Conservation (phyloP, 345 rosid species). For the Aurinia saxatilis region DNA sequence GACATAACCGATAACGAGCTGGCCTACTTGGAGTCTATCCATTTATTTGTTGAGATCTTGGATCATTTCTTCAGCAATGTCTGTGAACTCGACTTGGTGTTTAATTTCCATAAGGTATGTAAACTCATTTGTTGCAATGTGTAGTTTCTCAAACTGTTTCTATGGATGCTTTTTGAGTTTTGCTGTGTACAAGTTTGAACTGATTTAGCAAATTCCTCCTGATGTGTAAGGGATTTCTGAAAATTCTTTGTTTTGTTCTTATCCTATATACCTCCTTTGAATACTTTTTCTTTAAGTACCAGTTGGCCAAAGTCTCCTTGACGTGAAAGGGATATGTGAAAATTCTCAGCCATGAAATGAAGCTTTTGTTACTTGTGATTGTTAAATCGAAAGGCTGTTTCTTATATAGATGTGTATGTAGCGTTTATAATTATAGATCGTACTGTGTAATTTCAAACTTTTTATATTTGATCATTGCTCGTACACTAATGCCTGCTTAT, state of each 20-base stretch:
- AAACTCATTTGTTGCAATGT: not conserved
- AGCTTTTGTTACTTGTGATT: not conserved
- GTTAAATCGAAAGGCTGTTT: not conserved
- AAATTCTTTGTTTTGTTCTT: no score
- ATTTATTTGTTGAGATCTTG: slow-evolving; percentile 90
- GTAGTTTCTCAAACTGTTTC: not conserved
- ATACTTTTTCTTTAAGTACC: no score
- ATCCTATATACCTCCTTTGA: no score
- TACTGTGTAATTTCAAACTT: not conserved
- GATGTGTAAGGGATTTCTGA: not conserved
- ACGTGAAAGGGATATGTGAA: not conserved
- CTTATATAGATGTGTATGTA: no score
- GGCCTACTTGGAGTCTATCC: slow-evolving; percentile 91
- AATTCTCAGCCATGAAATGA: not conserved
- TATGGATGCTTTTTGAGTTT: not conserved
- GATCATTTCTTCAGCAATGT: slow-evolving; percentile 99
- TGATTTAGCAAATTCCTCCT: not conserved
- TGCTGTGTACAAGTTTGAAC: not conserved
- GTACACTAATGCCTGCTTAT: not conserved
- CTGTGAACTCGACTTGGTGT: slow-evolving; percentile 94
- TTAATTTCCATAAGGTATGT: slow-evolving; percentile 90
- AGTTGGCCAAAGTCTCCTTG: no score
- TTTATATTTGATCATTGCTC: not conserved
- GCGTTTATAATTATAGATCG: no score
- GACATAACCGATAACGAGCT: slow-evolving; percentile 93